Evolutionary conservation across 2,329 filamentous ascomycete genomes (phyloP).

Genomic region (Colletotrichum orchidophilum): DNA sequence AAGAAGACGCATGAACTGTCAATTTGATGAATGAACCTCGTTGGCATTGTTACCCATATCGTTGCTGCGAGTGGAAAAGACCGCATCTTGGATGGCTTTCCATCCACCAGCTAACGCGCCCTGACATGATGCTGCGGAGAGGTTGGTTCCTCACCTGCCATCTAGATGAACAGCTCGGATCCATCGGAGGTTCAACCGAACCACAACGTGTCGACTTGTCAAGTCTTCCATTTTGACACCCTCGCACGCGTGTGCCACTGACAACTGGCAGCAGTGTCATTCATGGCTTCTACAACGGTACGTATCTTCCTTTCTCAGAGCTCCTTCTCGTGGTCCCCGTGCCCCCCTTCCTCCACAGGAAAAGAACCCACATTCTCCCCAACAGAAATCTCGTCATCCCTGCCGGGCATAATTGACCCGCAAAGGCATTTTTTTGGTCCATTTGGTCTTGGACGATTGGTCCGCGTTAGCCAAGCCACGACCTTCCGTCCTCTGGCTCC

Average conservation of each 20-base stretch:
- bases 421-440: constrained; percentile 5
- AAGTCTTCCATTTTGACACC: neutral
- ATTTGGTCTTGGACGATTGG: neutral
- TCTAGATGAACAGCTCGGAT: neutral
- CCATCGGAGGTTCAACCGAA: constrained; percentile 15
- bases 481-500: neutral
- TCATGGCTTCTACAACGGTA: neutral
- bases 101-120: neutral
- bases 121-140: constrained; percentile 15
- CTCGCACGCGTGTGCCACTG: neutral
- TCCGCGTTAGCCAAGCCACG: neutral
- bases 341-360: neutral
- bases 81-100: constrained; percentile 4
- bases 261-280: neutral
- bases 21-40: neutral
- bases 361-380: constrained; percentile 23
- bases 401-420: constrained; percentile 27
- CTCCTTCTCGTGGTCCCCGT: neutral
- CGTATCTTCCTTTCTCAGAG: neutral
- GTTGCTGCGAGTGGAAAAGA: neutral
- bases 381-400: constrained; percentile 31
- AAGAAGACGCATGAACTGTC: constrained; percentile 5
- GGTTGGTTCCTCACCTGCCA: constrained; percentile 3
- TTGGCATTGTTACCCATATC: neutral
- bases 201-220: neutral